Evolutionary conservation across 2,329 filamentous ascomycete species (phyloP).

Genomic region (Diaporthe humulicola): DNA sequence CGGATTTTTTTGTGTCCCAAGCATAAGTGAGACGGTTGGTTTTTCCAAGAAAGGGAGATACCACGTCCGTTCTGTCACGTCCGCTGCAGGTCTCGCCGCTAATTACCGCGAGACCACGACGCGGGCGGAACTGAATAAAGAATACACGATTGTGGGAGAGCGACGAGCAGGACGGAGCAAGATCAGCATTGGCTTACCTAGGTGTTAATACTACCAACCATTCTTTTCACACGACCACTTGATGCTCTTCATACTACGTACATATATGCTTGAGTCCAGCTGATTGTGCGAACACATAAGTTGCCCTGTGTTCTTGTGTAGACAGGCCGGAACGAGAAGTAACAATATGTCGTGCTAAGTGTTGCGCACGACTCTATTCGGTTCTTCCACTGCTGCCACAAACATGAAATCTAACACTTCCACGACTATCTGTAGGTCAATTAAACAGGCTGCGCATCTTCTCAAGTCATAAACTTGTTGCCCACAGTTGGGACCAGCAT

Average conservation of each 20-base stretch:
- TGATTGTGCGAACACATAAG: not conserved
- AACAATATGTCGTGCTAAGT: too few relatives aligned
- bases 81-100: conserved; percentile 16
- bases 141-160: conserved; percentile 7
- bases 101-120: conserved; percentile 1
- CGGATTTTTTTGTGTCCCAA: conserved; percentile 4
- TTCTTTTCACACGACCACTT: not conserved
- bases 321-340: not conserved
- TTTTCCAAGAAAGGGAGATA: conserved; percentile 36
- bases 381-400: too few relatives aligned
- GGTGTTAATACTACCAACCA: conserved; percentile 35
- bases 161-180: conserved; percentile 3
- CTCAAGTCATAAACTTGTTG: too few relatives aligned
- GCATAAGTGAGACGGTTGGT: conserved; percentile 23
- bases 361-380: not conserved
- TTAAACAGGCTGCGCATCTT: too few relatives aligned
- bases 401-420: too few relatives aligned
- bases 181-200: conserved; percentile 24
- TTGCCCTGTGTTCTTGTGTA: not conserved
- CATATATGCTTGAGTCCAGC: too few relatives aligned
- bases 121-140: conserved; percentile 1
- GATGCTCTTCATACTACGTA: not conserved
- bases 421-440: too few relatives aligned
- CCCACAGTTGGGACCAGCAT: too few relatives aligned
- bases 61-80: conserved; percentile 34